Percentiles rank a stretch among this genome's conserved stretches.
Evolutionary conservation across 176 grass and related monocot genomes (phyloP).

Genomic region (Oryza officinalis): DNA sequence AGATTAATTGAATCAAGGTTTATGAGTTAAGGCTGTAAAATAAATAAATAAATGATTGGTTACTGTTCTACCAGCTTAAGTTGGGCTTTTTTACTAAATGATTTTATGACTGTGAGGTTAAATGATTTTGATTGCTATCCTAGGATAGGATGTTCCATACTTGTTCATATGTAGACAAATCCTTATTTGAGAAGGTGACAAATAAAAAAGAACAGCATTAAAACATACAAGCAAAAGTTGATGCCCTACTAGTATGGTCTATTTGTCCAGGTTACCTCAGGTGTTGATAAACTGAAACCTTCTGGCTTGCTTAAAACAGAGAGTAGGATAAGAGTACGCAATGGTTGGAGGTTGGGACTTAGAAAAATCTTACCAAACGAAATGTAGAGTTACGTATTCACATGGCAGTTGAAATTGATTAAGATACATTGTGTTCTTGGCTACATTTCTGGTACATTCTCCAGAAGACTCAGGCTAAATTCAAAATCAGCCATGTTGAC

Average conservation of each 20-base stretch:
- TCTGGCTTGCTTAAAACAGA: neutral
- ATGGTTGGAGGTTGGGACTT: neutral
- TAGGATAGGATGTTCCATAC: neutral
- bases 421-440: neutral
- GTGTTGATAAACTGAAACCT: neutral
- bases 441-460: neutral
- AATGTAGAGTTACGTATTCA: neutral
- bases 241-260: neutral
- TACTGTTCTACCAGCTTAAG: neutral
- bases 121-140: slow-evolving; percentile 5
- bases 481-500: neutral
- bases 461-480: neutral
- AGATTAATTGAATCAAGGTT: slow-evolving; percentile 2
- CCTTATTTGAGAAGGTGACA: neutral
- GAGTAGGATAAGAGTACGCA: neutral
- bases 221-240: neutral
- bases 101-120: neutral
- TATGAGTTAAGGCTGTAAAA: neutral
- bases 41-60: neutral
- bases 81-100: neutral
- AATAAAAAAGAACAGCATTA: neutral
- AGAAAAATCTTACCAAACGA: neutral
- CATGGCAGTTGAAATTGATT: neutral
- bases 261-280: neutral
- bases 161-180: neutral